These are phyloP conservation scores for Verticillium dahliae DNA, from an alignment of 2,329 filamentous ascomycete species.

Conservation along the genomic window DNA sequence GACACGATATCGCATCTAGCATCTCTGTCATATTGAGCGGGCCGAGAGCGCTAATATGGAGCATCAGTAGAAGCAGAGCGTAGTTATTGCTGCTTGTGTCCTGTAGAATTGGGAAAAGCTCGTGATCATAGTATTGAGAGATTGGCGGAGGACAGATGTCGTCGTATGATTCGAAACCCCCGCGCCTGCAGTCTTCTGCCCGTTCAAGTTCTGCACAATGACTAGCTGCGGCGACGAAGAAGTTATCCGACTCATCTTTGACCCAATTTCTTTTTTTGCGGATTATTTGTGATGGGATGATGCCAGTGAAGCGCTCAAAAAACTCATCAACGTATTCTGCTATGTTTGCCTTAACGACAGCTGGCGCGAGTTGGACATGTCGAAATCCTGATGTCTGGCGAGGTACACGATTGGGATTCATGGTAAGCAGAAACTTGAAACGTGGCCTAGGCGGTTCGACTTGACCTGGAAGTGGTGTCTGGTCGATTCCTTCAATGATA, in stretches of 20 bases:
- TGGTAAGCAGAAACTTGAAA: slow-evolving; percentile 10
- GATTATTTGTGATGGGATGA: not conserved
- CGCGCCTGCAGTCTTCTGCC: not conserved
- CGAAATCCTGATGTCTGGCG: not conserved
- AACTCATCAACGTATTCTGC: slow-evolving; percentile 9
- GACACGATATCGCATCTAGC: slow-evolving; percentile 4
- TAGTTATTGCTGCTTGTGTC: not conserved
- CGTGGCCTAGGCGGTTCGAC: not conserved
- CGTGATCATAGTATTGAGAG: slow-evolving; percentile 8
- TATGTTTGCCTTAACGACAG: slow-evolving; percentile 6
- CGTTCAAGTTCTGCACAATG: slow-evolving; percentile 7
- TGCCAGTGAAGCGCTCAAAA: slow-evolving; percentile 4
- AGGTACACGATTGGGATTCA: slow-evolving; percentile 1
- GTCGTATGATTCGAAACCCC: not conserved
- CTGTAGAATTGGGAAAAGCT: slow-evolving; percentile 13
- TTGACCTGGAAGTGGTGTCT: not conserved
- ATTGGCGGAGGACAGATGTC: slow-evolving; percentile 8
- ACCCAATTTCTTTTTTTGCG: slow-evolving; percentile 1
- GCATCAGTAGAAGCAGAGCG: not conserved
- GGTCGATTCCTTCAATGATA: not conserved
- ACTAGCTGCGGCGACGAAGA: slow-evolving; percentile 12
- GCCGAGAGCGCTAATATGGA: not conserved
- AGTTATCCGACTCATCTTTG: slow-evolving; percentile 6
- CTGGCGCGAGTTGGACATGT: slow-evolving; percentile 6
- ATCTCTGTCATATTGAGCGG: not conserved